Base-by-base conservation (phyloP, 306 rosid genomes). In the Cucumis melo region DNA sequence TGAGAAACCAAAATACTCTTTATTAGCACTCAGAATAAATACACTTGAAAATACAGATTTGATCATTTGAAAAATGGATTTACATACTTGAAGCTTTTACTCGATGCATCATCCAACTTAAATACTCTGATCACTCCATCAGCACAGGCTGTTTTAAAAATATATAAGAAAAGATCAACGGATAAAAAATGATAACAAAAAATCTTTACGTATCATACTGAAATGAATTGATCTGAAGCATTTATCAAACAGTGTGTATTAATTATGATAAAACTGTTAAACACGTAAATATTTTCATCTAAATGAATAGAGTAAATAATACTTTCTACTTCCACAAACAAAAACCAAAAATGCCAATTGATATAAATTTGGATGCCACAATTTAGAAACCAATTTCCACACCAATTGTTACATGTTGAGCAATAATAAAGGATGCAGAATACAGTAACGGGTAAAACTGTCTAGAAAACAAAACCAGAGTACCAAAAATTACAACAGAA, bases 81-180 rank as follows among this genome's bases (percentile, higher is more conserved):
- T 65, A 78, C 80, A 66, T 66, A 78, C 75, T 65, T 95, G 96
- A 92, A 95, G 86, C 99, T 95, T 92, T 90, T 92, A 75, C 98
- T 92, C 57, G 88, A 85, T 80, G 91, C 93, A 81, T 95, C 97
- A 24, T 95, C 99, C 91, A 95, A 79, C 91, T 92, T 92, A 73
- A 95, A 95, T 32, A 92, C 91, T 78, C 99, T 89, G 82, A 95
- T 79, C 65, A 95, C 82, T 85, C 99, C 99, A 88, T 95, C 99
- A 54, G 88, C 97, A 80, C 98, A 95, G 79, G 93, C 99, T 95
- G 92, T 29, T 50, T 76, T 75, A 62, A 56, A 74, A 80, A 53
- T 50, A 27, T 85, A 67, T 59, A 72, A 61, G 72, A 10, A 32
- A 76, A 34, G 39, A 82, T 24, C 32, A 74, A 65, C 53, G 7